Conservation (phyloP, 2,329 filamentous ascomycete species). For the Colletotrichum sp. region DNA sequence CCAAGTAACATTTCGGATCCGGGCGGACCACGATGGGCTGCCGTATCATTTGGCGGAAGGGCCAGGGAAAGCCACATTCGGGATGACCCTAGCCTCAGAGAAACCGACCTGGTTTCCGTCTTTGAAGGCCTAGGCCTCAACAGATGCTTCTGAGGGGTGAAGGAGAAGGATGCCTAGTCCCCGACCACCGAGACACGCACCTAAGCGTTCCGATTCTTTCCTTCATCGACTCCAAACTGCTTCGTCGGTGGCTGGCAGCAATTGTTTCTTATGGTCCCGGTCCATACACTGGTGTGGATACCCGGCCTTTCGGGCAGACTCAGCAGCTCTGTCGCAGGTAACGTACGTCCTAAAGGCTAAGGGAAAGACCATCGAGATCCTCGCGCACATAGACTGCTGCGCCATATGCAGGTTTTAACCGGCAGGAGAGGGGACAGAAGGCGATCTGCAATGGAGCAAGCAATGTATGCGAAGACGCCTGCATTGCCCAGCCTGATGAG, state of each 20-base stretch:
- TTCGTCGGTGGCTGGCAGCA: background rate
- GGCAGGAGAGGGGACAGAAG: background rate
- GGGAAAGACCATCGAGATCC: background rate
- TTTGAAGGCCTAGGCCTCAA: background rate
- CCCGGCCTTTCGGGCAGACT: background rate
- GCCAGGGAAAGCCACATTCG: background rate
- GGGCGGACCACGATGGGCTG: background rate
- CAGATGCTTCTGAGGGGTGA: background rate
- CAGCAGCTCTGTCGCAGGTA: background rate
- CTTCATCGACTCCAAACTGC: background rate
- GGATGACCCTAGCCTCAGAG: background rate
- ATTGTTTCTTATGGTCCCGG: background rate
- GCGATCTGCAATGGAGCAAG: slow-evolving; percentile 3
- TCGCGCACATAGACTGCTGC: background rate
- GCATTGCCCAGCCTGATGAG: background rate
- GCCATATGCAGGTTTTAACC: background rate
- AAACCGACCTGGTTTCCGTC: background rate
- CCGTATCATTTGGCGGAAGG: background rate
- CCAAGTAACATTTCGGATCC: background rate
- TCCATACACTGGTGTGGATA: background rate
- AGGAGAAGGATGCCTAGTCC: background rate
- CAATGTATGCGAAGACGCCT: background rate
- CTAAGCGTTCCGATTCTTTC: background rate
- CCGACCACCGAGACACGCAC: background rate
- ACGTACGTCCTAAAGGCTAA: background rate